Percentiles rank a stretch among this genome's conserved stretches.
These are phyloP conservation scores for Nephelium lappaceum DNA, from an alignment of 345 rosid species.

Conservation along the genomic window DNA sequence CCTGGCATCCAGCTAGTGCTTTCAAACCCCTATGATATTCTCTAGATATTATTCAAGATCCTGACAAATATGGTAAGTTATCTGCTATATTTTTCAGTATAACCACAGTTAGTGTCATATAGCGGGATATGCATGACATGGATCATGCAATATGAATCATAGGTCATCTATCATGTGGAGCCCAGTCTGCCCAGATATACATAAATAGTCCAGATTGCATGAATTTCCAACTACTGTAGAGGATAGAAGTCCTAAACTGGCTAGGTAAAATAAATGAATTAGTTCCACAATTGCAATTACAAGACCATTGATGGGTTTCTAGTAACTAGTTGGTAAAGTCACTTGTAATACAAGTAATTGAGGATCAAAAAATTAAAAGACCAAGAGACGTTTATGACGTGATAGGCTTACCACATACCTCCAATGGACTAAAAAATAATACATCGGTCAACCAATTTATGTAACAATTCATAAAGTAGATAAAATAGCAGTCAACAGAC, in stretches of 20 bases:
- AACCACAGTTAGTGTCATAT: not conserved
- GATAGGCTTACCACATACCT: not conserved
- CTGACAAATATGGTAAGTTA: slow-evolving; percentile 57
- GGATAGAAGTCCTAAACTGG: not conserved
- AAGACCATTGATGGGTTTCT: not conserved
- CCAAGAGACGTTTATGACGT: not conserved
- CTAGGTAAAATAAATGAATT: not conserved
- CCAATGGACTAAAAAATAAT: not conserved
- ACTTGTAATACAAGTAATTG: not conserved
- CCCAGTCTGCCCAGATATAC: not conserved
- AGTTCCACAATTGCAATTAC: not conserved
- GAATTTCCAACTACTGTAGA: not conserved
- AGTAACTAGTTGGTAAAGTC: not conserved
- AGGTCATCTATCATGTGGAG: not conserved
- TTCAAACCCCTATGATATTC: slow-evolving; percentile 44
- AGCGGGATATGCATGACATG: not conserved
- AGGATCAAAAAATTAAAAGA: not conserved
- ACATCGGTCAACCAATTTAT: not conserved
- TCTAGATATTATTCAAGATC: slow-evolving; percentile 56
- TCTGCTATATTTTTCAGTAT: not conserved
- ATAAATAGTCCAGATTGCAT: not conserved
- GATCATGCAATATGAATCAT: not conserved
- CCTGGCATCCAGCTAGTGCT: slow-evolving; percentile 47
- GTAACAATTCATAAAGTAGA: not conserved
- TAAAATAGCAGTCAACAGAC: not conserved